A percentile compares a stretch with the other conserved stretches of the same genome.
phyloP scores from a whole-genome alignment of 768 basidiomycete genomes.

The Rossbeevera mucosa region DNA sequence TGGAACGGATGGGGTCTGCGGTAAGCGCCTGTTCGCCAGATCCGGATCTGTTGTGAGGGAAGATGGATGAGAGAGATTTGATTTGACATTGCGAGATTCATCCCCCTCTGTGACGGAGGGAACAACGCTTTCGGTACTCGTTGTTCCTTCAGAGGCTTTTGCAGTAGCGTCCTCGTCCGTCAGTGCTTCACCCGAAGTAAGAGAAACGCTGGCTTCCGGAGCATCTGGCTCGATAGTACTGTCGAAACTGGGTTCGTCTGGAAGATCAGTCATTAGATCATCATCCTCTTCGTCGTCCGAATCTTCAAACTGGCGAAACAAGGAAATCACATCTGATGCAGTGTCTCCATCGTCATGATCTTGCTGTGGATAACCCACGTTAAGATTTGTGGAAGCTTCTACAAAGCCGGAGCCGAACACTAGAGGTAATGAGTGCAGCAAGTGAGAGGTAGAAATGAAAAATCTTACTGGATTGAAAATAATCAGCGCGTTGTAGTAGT shows the following conservation, averaged over 20 bases:
- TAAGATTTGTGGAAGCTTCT: slow-evolving; percentile 44
- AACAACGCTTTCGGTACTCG: neutral
- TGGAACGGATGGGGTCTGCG: slow-evolving; percentile 11
- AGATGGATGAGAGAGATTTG: slow-evolving; percentile 37
- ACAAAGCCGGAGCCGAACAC: slow-evolving; percentile 74
- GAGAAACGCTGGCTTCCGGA: slow-evolving; percentile 6
- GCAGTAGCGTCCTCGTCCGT: slow-evolving; percentile 4
- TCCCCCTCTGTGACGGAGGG: slow-evolving; percentile 7
- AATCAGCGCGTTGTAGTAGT: slow-evolving; percentile 66
- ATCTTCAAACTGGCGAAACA: slow-evolving; percentile 39
- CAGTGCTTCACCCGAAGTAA: neutral
- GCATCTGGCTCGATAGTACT: slow-evolving; percentile 22
- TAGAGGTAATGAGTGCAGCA: slow-evolving; percentile 23
- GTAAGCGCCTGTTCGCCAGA: neutral
- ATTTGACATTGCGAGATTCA: slow-evolving; percentile 27
- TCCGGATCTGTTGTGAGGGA: slow-evolving; percentile 21
- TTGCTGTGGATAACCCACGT: slow-evolving; percentile 16
- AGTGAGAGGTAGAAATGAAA: neutral
- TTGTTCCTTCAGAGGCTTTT: slow-evolving; percentile 2
- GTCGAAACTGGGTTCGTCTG: slow-evolving; percentile 32
- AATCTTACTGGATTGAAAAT: slow-evolving; percentile 66
- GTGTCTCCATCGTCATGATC: slow-evolving; percentile 38
- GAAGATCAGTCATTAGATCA: slow-evolving; percentile 34
- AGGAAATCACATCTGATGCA: slow-evolving; percentile 46
- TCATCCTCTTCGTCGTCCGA: slow-evolving; percentile 54